Conservation (phyloP, 306 rosid genomes). For the Quercus suber region DNA sequence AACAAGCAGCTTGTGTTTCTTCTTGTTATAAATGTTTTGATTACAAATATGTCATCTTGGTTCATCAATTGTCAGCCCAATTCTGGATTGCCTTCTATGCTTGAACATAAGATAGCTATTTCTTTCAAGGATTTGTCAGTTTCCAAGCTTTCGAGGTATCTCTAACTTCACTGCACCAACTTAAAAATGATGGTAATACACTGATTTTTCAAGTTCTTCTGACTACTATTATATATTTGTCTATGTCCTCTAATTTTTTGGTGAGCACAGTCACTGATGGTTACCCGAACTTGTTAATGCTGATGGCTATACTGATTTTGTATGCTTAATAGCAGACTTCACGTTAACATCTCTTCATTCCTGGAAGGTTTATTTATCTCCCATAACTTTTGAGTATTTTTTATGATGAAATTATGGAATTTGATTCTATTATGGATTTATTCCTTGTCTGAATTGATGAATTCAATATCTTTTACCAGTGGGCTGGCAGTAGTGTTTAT, state of each 20-base stretch:
- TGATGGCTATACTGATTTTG: constrained; percentile 92
- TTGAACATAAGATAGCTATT: constrained; percentile 41
- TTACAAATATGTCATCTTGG: constrained; percentile 8
- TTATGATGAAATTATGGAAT: background rate
- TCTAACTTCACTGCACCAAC: constrained; percentile 36
- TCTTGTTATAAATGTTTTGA: background rate
- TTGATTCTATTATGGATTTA: constrained; percentile 24
- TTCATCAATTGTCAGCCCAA: constrained; percentile 29
- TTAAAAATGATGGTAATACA: constrained; percentile 38
- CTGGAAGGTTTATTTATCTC: constrained; percentile 46
- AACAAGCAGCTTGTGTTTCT: too few species aligned
- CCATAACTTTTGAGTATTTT: constrained; percentile 16
- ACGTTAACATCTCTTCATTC: constrained; percentile 86
- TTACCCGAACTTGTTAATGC: constrained; percentile 76
- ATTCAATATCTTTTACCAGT: constrained; percentile 43
- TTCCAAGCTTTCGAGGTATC: constrained; percentile 39
- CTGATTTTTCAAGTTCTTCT: background rate
- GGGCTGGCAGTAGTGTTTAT: constrained; percentile 99
- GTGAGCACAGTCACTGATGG: constrained; percentile 2
- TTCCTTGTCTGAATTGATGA: too few species aligned
- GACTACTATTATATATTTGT: background rate
- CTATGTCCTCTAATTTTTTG: background rate
- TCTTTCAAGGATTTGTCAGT: constrained; percentile 42
- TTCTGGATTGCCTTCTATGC: constrained; percentile 37
- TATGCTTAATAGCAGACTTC: constrained; percentile 80